Conservation (phyloP, 169 alveolate species). For the Miamiensis avidus region DNA sequence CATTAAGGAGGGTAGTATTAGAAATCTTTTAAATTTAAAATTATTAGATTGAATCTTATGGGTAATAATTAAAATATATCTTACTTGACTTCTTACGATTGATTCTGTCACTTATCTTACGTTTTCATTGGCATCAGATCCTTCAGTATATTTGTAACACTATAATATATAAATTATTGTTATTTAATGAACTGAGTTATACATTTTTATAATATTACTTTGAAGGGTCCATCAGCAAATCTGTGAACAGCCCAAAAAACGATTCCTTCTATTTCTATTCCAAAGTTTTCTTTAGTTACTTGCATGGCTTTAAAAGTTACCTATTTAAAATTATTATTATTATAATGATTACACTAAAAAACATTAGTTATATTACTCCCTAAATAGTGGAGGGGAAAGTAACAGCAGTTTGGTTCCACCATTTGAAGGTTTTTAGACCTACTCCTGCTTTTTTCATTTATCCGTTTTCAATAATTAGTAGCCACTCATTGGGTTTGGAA, state of each 20-base stretch:
- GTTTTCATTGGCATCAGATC: conserved; percentile 16
- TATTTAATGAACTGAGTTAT: no score
- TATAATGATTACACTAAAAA: no score
- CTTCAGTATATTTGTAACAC: conserved; percentile 23
- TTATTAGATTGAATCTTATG: no score
- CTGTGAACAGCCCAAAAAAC: conserved; percentile 17
- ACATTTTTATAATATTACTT: not conserved
- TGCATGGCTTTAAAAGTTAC: not conserved
- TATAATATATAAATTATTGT: no score
- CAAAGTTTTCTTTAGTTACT: conserved; percentile 15
- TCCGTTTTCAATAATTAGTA: conserved; percentile 20
- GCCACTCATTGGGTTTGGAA: conserved; percentile 17
- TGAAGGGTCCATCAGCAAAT: conserved; percentile 27
- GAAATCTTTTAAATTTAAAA: conserved; percentile 1
- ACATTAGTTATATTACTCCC: no score
- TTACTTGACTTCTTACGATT: conserved; percentile 3
- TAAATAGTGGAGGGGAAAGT: conserved; percentile 14
- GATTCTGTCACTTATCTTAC: conserved; percentile 12
- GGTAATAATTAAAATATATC: no score
- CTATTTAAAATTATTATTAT: no score
- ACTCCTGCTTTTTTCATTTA: conserved; percentile 14
- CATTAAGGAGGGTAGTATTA: not conserved
- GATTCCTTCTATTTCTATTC: conserved; percentile 7
- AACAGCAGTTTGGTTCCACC: conserved; percentile 11
- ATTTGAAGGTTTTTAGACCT: conserved; percentile 6